A percentile compares a stretch with the other conserved stretches of the same genome.
Conservation (phyloP, 345 rosid species). For the Noccaea bulbosa region DNA sequence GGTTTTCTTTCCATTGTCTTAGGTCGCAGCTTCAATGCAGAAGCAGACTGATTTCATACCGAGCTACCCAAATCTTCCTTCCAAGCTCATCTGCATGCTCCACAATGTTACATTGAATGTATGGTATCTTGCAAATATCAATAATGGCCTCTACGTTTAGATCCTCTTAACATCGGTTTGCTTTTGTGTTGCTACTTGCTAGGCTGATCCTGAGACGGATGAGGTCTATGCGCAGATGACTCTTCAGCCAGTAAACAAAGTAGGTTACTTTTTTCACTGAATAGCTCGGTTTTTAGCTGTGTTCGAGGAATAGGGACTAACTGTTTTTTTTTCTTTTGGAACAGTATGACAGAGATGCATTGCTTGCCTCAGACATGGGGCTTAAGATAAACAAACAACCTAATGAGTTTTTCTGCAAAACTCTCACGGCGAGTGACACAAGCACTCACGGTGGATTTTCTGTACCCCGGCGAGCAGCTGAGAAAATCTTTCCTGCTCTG, state of each 20-base stretch:
- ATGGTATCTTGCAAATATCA: slow-evolving; percentile 22
- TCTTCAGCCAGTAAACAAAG: slow-evolving; percentile 64
- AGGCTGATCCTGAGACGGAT: slow-evolving; percentile 84
- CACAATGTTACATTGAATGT: slow-evolving; percentile 78
- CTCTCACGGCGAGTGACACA: slow-evolving; percentile 95
- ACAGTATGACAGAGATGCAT: slow-evolving; percentile 91
- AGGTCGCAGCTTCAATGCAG: slow-evolving; percentile 82
- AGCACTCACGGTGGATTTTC: slow-evolving; percentile 99
- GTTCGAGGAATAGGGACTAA: slow-evolving; percentile 7
- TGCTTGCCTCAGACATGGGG: slow-evolving; percentile 89
- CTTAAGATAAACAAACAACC: slow-evolving; percentile 70
- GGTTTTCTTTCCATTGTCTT: not conserved
- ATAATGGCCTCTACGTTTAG: not conserved
- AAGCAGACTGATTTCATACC: slow-evolving; percentile 57
- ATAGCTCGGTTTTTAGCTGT: slow-evolving; percentile 4
- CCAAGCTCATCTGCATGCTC: slow-evolving; percentile 72
- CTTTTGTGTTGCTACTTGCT: slow-evolving; percentile 32
- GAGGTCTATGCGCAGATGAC: slow-evolving; percentile 88
- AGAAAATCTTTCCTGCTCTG: slow-evolving; percentile 89
- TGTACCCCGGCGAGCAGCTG: slow-evolving; percentile 97
- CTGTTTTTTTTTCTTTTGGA: slow-evolving; percentile 31
- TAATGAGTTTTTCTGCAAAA: slow-evolving; percentile 92
- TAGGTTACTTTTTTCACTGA: slow-evolving; percentile 9
- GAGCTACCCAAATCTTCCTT: slow-evolving; percentile 64
- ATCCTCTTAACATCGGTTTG: not conserved